Evolutionary conservation across 2,329 filamentous ascomycete species (phyloP).

Genomic region (Epicoccum nigrum): DNA sequence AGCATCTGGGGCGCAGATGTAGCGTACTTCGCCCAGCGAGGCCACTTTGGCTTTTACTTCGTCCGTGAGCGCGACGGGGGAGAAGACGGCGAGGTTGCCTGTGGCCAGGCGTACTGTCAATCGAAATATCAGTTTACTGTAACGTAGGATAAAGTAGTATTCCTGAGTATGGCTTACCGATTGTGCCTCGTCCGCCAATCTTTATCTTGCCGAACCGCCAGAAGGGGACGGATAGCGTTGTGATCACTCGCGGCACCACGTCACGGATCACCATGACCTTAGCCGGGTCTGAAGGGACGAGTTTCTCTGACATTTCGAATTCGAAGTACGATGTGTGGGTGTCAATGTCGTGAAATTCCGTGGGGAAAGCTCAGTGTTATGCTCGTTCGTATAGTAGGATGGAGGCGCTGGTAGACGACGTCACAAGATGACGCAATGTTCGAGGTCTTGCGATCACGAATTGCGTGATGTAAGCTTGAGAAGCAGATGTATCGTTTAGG

Average conservation of each 20-base stretch:
- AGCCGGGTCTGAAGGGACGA: slow-evolving; percentile 67
- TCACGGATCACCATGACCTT: slow-evolving; percentile 90
- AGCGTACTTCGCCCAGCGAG: slow-evolving; percentile 70
- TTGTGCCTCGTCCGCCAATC: slow-evolving; percentile 84
- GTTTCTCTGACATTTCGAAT: slow-evolving; percentile 47
- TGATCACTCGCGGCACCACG: slow-evolving; percentile 73
- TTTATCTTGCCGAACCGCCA: slow-evolving; percentile 77
- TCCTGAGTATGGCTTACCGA: too few species aligned
- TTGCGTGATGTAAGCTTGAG: slow-evolving; percentile 10
- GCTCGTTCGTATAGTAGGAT: not conserved
- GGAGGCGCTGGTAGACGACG: slow-evolving; percentile 27
- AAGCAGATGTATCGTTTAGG: too few species aligned
- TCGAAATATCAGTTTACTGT: too few species aligned
- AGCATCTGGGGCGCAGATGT: slow-evolving; percentile 85
- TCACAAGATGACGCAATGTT: slow-evolving; percentile 37
- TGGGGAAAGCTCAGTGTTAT: not conserved
- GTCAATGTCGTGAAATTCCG: not conserved
- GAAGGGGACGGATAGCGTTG: slow-evolving; percentile 84
- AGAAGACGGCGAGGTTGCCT: slow-evolving; percentile 86
- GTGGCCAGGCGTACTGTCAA: slow-evolving; percentile 74
- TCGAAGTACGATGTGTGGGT: not conserved
- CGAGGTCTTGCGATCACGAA: slow-evolving; percentile 22
- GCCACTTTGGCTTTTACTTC: slow-evolving; percentile 70
- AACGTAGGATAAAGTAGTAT: too few species aligned
- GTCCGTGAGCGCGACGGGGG: slow-evolving; percentile 82